A percentile compares a stretch with the other conserved stretches of the same genome.
Conservation (phyloP, 148 eudicot species). For the Rhododendron griersonianum region DNA sequence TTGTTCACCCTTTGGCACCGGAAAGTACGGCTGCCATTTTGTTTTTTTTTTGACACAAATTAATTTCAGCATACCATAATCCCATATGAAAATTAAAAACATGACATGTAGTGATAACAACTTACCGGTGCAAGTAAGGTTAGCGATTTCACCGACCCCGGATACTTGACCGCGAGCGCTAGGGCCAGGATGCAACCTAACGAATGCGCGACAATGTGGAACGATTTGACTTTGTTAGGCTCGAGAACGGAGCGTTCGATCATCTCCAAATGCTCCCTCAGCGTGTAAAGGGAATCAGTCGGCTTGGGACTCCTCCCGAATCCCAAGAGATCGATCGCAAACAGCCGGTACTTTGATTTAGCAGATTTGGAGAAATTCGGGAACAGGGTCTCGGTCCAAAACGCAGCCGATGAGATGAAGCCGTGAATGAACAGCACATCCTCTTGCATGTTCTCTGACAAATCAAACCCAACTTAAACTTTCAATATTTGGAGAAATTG, state of each 20-base stretch:
- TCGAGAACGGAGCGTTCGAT: slow-evolving; percentile 71
- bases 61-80: neutral
- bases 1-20: slow-evolving; percentile 71
- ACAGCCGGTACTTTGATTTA: slow-evolving; percentile 58
- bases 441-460: slow-evolving; percentile 49
- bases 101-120: neutral
- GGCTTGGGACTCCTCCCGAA: slow-evolving; percentile 96
- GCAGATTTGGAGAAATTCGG: slow-evolving; percentile 68
- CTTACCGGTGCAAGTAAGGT: slow-evolving; percentile 90
- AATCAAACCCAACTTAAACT: neutral
- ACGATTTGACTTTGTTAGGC: slow-evolving; percentile 52
- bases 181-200: slow-evolving; percentile 90
- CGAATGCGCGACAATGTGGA: slow-evolving; percentile 95
- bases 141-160: slow-evolving; percentile 63
- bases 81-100: neutral
- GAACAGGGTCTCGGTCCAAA: slow-evolving; percentile 88
- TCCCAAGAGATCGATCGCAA: slow-evolving; percentile 84
- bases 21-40: slow-evolving; percentile 73
- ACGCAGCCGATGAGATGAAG: slow-evolving; percentile 82
- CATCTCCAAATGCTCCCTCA: slow-evolving; percentile 83
- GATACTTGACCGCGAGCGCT: slow-evolving; percentile 73
- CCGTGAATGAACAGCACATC: slow-evolving; percentile 92
- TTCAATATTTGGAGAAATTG: neutral
- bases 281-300: slow-evolving; percentile 66
- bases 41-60: neutral